Conservation (phyloP, 2,329 filamentous ascomycete species). For the Lasiodiplodia sp. region DNA sequence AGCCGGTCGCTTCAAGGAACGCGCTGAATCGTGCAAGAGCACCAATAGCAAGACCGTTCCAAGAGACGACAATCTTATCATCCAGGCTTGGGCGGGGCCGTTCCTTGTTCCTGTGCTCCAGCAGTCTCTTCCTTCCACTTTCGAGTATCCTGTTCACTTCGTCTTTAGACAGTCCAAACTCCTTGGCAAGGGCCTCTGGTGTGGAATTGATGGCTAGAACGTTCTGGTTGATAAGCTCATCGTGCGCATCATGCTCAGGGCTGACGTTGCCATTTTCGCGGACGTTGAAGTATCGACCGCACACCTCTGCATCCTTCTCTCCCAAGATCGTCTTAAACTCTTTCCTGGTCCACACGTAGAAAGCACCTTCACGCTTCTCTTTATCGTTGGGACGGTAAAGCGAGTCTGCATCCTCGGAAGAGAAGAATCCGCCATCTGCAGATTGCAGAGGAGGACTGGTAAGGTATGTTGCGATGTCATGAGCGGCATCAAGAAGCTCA, state of each 20-base stretch:
- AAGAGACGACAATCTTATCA: conserved; percentile 84
- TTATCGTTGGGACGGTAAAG: conserved; percentile 74
- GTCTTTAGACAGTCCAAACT: conserved; percentile 74
- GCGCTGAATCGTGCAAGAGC: conserved; percentile 79
- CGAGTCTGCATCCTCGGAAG: conserved; percentile 91
- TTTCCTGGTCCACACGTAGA: conserved; percentile 90
- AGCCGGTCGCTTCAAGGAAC: conserved; percentile 61
- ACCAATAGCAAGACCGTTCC: conserved; percentile 88
- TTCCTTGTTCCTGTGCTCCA: conserved; percentile 74
- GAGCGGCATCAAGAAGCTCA: conserved; percentile 78
- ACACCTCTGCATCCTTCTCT: conserved; percentile 72
- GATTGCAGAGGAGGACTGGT: conserved; percentile 73
- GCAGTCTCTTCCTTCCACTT: conserved; percentile 71
- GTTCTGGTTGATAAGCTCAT: conserved; percentile 95
- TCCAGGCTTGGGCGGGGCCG: conserved; percentile 81
- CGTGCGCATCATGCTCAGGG: conserved; percentile 82
- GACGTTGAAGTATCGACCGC: conserved; percentile 85
- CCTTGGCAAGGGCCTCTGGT: conserved; percentile 71
- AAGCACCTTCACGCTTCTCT: conserved; percentile 89
- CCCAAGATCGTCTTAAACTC: conserved; percentile 82
- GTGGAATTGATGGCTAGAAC: conserved; percentile 77
- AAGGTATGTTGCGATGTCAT: conserved; percentile 87
- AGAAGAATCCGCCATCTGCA: conserved; percentile 77
- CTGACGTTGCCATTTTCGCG: conserved; percentile 85
- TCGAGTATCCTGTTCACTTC: conserved; percentile 74